Percentiles rank a stretch among this genome's conserved stretches.
Conservation (phyloP, 83 land plant genomes). For the Picea abies region DNA sequence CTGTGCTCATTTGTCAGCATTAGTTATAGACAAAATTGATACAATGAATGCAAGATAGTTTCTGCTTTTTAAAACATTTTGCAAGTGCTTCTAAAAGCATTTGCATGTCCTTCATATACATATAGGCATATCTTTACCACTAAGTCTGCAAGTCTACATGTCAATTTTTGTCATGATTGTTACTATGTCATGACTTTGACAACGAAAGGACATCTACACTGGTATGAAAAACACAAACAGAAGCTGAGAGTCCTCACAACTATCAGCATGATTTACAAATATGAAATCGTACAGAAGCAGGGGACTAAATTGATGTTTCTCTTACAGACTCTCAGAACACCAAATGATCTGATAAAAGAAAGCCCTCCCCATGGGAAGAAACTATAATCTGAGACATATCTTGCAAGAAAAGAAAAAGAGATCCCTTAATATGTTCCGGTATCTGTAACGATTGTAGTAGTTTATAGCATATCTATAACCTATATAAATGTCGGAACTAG, state of each 20-base stretch:
- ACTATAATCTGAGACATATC: slow-evolving; percentile 5
- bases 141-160: neutral
- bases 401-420: neutral
- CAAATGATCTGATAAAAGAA: slow-evolving; percentile 4
- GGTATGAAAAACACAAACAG: neutral
- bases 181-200: neutral
- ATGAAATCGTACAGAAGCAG: neutral
- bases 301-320: neutral
- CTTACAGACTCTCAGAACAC: neutral
- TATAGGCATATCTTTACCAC: neutral
- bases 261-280: neutral
- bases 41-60: neutral
- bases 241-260: neutral
- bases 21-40: neutral
- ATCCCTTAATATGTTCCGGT: neutral
- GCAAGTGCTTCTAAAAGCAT: slow-evolving; percentile 6
- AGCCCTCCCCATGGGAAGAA: neutral
- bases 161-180: neutral
- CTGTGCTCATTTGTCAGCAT: neutral
- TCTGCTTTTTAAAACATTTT: neutral
- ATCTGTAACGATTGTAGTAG: neutral
- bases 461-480: neutral
- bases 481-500: neutral
- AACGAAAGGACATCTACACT: neutral
- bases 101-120: neutral